Evolutionary conservation across 2,329 filamentous ascomycete genomes (phyloP).

Genomic region (Ophiostoma novo-ulmi): DNA sequence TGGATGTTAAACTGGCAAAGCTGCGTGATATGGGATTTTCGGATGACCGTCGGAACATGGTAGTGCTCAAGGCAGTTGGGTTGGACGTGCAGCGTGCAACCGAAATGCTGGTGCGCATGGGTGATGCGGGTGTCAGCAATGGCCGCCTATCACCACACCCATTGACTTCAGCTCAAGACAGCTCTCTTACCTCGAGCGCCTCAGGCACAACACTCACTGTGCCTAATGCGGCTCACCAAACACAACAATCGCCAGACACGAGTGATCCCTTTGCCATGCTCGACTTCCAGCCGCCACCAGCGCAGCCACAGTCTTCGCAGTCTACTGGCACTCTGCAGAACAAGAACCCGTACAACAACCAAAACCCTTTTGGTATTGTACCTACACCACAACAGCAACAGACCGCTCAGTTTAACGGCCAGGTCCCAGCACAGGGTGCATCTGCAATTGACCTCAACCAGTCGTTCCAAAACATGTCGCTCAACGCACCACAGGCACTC

Average conservation of each 20-base stretch:
- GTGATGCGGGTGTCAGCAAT: conserved; percentile 70
- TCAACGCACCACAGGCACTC: conserved; percentile 56
- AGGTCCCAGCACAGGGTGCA: conserved; percentile 28
- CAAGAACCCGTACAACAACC: conserved; percentile 49
- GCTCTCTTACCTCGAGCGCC: conserved; percentile 33
- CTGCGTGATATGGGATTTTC: conserved; percentile 88
- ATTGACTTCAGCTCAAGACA: conserved; percentile 45
- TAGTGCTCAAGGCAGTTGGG: conserved; percentile 74
- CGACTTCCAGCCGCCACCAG: conserved; percentile 50
- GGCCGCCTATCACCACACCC: conserved; percentile 27
- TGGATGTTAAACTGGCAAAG: conserved; percentile 69
- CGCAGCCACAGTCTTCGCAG: conserved; percentile 58
- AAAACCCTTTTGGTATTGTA: conserved; percentile 63
- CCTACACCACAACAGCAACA: conserved; percentile 26
- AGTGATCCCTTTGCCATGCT: conserved; percentile 64
- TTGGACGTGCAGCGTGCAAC: conserved; percentile 83
- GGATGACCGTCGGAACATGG: conserved; percentile 72
- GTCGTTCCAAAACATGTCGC: conserved; percentile 69
- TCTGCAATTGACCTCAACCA: conserved; percentile 49
- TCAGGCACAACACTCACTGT: conserved; percentile 46
- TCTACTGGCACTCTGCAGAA: conserved; percentile 58
- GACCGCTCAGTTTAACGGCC: not conserved
- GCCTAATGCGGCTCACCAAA: conserved; percentile 26
- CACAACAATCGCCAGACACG: conserved; percentile 26
- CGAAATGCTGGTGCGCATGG: conserved; percentile 76